Base-by-base conservation (phyloP, 2,329 filamentous ascomycete genomes). In the Clonostachys solani region DNA sequence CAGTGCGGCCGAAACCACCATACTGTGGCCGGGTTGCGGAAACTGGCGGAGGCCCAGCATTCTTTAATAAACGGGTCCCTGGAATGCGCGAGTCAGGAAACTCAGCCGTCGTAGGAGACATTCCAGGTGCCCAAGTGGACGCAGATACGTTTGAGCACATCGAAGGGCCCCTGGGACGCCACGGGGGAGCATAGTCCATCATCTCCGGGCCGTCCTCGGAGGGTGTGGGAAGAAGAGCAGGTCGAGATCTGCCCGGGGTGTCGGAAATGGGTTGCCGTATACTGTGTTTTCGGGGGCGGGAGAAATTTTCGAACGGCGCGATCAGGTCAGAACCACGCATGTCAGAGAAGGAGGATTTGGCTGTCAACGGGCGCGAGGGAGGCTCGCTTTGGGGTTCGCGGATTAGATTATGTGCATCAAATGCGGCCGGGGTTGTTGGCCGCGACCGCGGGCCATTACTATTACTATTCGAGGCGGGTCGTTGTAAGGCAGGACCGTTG, bases 211-310 rank as follows among this genome's bases (percentile, higher is more conserved):
- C 55, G 51, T 58, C 58, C 49, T 66, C 63, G 40, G 60, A 52
- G 33, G 54, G 44, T 56, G 49, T 57, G 60, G 52, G 49, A 40
- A 50, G 55, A 18, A 59, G 53, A 29, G 57, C 56, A 29, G 56
- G 58, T 41, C 60, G 63, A 36, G 61, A 54, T 42, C 60, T 65
- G 49, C 57, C 51, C 41, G 59, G 53, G 33, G 42, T 42, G n/a
- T 72, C 69, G 43, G 60, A 55, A 41, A 62, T 59, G 45, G 67
- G 58, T 50, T 74, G 73, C 47, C 69, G 70, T 50, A 78, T 68
- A 58, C 78, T 81, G 37, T 69, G 65, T 50, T 78, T 79, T 48
- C 79, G 69, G 40, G 79, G 79, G 37, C 79, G 71, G n/a, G 79
- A 83, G 59, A 83, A 83, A 61, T 83, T 83, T 55, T 75, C 74